Base-by-base conservation (phyloP, 257 asterid species). In the Eucommia ulmoides region DNA sequence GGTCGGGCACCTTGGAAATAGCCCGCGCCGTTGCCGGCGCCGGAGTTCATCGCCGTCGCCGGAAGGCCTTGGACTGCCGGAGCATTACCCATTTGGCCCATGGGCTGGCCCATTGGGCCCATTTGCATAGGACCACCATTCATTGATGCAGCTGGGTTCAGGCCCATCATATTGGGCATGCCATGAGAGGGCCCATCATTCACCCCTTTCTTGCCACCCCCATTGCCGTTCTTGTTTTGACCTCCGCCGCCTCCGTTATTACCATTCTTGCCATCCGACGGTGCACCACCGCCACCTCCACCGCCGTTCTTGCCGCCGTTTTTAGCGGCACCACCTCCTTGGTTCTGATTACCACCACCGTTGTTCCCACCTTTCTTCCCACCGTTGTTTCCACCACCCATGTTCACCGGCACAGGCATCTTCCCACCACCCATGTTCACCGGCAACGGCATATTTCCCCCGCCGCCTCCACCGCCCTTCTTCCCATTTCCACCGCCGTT, bases 81-180 rank as follows among this genome's bases (percentile, higher is more conserved):
- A 9, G 61, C 71, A 55, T 65, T 75, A 21, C 57, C 26, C 79
- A 80, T 69, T 38, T 70, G 85, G 52, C 81, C 85, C 94, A 80
- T 71, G 18, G 69, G 82, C 2, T 71, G 52, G 14, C 78, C 76
- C 79, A 70, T 62, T 10, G 42, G 73, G 41, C 60, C 63, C 76
- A 75, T 75, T 0, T 74, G 72, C 53, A 64, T 62, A 20, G n/a
- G n/a, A 16, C 67, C 61, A 6, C 53, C 70, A 16, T 66, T 56
- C 71, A 60, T 49, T 14, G 49, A 59, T 3, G 60, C 67, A 38
- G 74, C 84, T 54, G 68, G 65, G 67, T 67, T 83, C 81, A 85
- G 64, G 19, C 78, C 45, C 93, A 88, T 79, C 95, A 84, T 76
- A 74, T 77, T 79, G 7, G 92, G 95, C 93, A 84, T 81, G 82